phyloP scores from a whole-genome alignment of 257 asterid genomes.

The Cinchona pubescens region DNA sequence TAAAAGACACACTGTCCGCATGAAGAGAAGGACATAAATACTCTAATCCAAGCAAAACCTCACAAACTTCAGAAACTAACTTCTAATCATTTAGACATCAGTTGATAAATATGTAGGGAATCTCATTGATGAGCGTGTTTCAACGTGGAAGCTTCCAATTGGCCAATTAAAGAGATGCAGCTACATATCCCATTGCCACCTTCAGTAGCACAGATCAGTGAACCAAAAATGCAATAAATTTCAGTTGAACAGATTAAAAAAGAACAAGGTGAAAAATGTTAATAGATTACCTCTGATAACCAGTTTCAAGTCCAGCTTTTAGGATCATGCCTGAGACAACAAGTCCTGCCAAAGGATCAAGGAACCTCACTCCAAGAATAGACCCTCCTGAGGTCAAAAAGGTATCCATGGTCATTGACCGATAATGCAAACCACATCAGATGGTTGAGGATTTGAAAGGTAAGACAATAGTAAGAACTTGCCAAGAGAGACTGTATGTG shows the following conservation, averaged over 20 bases:
- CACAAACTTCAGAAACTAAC: background rate
- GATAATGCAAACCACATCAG: background rate
- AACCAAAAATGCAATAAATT: background rate
- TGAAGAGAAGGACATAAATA: background rate
- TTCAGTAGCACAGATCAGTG: background rate
- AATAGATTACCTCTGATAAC: conserved; percentile 70
- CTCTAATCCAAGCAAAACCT: background rate
- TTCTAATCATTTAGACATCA: background rate
- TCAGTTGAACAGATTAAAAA: background rate
- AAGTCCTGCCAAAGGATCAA: conserved; percentile 97
- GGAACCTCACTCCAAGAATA: conserved; percentile 76
- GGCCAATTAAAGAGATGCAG: background rate
- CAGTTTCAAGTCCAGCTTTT: conserved; percentile 87
- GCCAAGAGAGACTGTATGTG: background rate
- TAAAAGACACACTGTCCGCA: background rate
- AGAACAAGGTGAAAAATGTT: background rate
- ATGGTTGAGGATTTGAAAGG: background rate
- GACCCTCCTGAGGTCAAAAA: conserved; percentile 67
- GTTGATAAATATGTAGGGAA: background rate
- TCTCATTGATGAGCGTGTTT: background rate
- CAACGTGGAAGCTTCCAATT: background rate
- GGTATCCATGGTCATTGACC: background rate
- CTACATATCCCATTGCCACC: background rate
- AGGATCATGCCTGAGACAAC: conserved; percentile 91
- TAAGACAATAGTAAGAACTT: background rate